Percentiles rank a stretch among this genome's conserved stretches.
Conservation (phyloP, 1,139 yeast genomes). For the Eremothecium gossypii region DNA sequence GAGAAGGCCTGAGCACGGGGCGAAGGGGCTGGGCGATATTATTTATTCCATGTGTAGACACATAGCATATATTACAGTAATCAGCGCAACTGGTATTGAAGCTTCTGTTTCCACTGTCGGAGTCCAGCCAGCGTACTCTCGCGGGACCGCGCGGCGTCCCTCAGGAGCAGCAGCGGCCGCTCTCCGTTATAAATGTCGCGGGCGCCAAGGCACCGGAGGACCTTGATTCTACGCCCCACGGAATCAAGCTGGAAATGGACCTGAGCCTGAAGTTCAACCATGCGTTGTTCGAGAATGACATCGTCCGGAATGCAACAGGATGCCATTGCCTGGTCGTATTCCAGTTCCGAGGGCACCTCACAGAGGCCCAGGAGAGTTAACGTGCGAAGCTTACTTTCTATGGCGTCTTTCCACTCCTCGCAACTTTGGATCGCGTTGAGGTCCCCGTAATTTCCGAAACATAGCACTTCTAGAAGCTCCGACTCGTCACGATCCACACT, state of each 20-base stretch:
- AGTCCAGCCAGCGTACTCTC: constrained; percentile 4
- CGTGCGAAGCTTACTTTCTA: constrained; percentile 17
- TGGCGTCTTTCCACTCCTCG: constrained; percentile 4
- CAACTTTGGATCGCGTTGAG: constrained; percentile 5
- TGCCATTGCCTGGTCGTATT: constrained; percentile 11
- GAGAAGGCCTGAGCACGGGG: neutral
- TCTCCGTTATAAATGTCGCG: constrained; percentile 26
- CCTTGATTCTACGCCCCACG: constrained; percentile 10
- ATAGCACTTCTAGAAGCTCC: constrained; percentile 18
- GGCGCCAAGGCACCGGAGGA: constrained; percentile 13
- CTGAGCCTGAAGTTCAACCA: constrained; percentile 16
- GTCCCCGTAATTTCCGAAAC: constrained; percentile 23
- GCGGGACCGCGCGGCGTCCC: constrained; percentile 1
- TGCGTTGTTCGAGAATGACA: constrained; percentile 14
- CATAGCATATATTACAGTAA: neutral
- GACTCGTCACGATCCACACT: constrained; percentile 7
- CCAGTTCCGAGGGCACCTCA: constrained; percentile 10
- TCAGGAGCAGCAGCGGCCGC: constrained; percentile 10
- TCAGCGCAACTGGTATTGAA: neutral
- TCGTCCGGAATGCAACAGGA: constrained; percentile 11
- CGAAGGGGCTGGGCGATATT: neutral
- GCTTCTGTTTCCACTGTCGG: constrained; percentile 7
- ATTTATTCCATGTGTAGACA: neutral
- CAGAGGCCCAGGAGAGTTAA: constrained; percentile 18
- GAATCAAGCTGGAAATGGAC: constrained; percentile 20